A percentile compares a stretch with the other conserved stretches of the same genome.
These are phyloP conservation scores for Stylonectria norvegica DNA, from an alignment of 2,329 filamentous ascomycete genomes.

Conservation along the genomic window DNA sequence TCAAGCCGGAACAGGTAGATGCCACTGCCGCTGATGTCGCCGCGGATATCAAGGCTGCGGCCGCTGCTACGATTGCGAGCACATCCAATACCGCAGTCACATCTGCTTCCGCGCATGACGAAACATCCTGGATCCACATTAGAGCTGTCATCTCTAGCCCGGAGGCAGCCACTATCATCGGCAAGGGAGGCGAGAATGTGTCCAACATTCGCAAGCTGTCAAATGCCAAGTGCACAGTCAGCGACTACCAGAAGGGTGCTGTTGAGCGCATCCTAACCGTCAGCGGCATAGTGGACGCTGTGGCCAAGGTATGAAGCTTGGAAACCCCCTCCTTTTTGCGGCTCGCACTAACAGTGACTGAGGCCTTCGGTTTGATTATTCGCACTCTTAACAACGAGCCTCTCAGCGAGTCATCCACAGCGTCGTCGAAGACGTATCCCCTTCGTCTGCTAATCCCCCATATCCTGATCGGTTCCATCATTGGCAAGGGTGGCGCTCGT, in stretches of 20 bases:
- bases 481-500: constrained; percentile 91
- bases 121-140: constrained; percentile 95
- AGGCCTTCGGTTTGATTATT: constrained; percentile 98
- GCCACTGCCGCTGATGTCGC: constrained; percentile 24
- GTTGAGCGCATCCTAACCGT: constrained; percentile 97
- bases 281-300: constrained; percentile 92
- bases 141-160: constrained; percentile 95
- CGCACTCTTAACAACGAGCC: constrained; percentile 97
- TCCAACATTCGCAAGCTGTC: constrained; percentile 94
- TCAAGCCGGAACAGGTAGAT: constrained; percentile 38
- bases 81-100: constrained; percentile 36
- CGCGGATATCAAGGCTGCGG: constrained; percentile 40
- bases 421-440: constrained; percentile 95
- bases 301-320: constrained; percentile 75
- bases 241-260: constrained; percentile 94
- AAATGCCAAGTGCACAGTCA: constrained; percentile 96
- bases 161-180: constrained; percentile 95
- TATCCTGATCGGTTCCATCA: constrained; percentile 96
- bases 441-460: constrained; percentile 93
- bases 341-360: constrained; percentile 24
- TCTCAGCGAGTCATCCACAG: constrained; percentile 79
- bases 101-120: constrained; percentile 67
- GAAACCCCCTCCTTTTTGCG: constrained; percentile 1
- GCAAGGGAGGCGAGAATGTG: constrained; percentile 97
- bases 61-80: constrained; percentile 37